A percentile compares a stretch with the other conserved stretches of the same genome.
Evolutionary conservation across 345 rosid genomes (phyloP).

Genomic region (Moricandia moricandioides): DNA sequence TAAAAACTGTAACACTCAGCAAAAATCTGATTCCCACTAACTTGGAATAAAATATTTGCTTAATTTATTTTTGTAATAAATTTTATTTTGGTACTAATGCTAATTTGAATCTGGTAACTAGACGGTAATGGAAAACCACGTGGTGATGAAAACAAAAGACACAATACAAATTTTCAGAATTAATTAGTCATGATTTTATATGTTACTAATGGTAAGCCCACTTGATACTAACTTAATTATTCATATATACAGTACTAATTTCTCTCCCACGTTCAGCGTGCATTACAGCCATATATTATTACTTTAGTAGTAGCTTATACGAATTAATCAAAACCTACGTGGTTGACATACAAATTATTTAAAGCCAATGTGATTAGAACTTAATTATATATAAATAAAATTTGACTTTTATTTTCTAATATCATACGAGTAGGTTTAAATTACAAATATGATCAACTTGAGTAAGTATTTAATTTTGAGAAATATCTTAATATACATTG

Average conservation of each 20-base stretch:
- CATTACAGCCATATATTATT: constrained; percentile 33
- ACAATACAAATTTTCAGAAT: constrained; percentile 1
- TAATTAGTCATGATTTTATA: not conserved
- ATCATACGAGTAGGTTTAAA: constrained; percentile 7
- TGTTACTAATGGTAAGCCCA: constrained; percentile 26
- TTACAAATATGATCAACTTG: not conserved
- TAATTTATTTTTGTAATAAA: not conserved
- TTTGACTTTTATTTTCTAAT: constrained; percentile 20
- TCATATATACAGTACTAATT: constrained; percentile 7
- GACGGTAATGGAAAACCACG: constrained; percentile 15
- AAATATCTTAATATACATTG: constrained; percentile 18
- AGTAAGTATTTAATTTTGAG: not conserved
- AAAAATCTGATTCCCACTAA: not conserved
- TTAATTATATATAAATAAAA: not conserved
- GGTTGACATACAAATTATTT: constrained; percentile 24
- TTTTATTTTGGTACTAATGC: not conserved
- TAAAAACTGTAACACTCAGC: not conserved
- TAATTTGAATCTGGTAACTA: not conserved
- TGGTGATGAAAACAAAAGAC: constrained; percentile 19
- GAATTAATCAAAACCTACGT: constrained; percentile 34
- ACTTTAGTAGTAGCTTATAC: constrained; percentile 20
- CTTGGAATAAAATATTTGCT: not conserved
- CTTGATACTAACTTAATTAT: constrained; percentile 20
- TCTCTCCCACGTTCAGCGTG: constrained; percentile 22
- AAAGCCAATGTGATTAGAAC: constrained; percentile 21